Evolutionary conservation across 192 early-diverging fungal genomes (phyloP).

Genomic region (Backusella morwellensis): DNA sequence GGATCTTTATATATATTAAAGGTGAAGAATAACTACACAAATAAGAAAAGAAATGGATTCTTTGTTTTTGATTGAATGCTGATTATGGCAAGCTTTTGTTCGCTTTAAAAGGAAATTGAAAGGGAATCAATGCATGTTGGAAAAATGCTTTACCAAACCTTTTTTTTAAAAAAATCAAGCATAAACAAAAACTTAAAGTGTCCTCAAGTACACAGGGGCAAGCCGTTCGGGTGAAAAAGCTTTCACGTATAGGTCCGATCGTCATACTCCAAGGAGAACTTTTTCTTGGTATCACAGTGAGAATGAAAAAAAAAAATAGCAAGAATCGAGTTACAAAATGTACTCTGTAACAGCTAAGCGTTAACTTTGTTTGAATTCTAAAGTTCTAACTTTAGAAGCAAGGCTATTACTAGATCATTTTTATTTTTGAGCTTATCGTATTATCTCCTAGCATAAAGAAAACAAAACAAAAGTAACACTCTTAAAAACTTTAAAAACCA

Average conservation of each 20-base stretch:
- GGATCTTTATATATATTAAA: neutral
- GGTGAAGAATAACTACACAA: neutral
- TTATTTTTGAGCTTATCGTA: neutral
- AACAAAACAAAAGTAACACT: no score
- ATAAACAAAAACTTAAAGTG: no score
- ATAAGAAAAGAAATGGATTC: neutral
- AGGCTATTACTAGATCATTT: neutral
- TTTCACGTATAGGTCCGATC: neutral
- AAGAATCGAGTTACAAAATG: neutral
- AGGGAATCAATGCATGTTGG: neutral
- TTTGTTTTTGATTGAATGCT: neutral
- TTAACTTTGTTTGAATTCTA: neutral
- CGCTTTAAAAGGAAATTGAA: constrained; percentile 8
- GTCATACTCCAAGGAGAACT: neutral
- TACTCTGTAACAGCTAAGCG: neutral
- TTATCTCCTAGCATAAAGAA: neutral
- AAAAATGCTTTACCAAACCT: neutral
- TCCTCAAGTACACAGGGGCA: no score
- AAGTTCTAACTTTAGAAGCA: neutral
- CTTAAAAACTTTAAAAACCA: no score
- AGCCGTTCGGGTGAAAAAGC: neutral
- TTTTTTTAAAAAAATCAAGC: neutral
- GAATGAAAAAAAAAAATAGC: neutral
- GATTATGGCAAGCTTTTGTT: neutral
- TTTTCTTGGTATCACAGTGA: neutral